Evolutionary conservation across 2,329 filamentous ascomycete genomes (phyloP).

Genomic region (Fusarium sp.): DNA sequence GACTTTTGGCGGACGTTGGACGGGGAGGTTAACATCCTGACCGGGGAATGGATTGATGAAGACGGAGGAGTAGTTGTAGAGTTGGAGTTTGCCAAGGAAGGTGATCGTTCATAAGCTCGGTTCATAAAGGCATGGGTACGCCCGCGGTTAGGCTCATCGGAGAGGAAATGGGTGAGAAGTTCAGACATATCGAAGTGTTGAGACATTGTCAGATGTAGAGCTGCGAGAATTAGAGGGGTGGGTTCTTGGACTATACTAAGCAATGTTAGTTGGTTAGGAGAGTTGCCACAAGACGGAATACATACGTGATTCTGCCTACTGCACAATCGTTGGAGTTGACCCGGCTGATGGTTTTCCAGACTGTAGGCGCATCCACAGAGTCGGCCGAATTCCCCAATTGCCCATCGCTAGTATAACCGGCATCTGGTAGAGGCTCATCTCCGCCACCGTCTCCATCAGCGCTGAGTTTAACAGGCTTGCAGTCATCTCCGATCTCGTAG

Average conservation of each 20-base stretch:
- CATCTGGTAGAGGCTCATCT: slow-evolving; percentile 35
- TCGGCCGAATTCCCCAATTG: slow-evolving; percentile 43
- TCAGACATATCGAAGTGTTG: slow-evolving; percentile 72
- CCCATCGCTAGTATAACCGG: slow-evolving; percentile 43
- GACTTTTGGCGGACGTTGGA: slow-evolving; percentile 62
- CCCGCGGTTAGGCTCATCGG: slow-evolving; percentile 57
- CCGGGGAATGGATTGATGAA: slow-evolving; percentile 18
- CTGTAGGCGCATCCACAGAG: slow-evolving; percentile 53
- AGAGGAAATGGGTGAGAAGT: slow-evolving; percentile 65
- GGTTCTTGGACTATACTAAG: slow-evolving; percentile 68
- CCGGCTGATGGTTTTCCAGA: slow-evolving; percentile 56
- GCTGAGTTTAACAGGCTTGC: slow-evolving; percentile 51
- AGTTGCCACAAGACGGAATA: slow-evolving; percentile 35
- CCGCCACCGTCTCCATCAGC: slow-evolving; percentile 46
- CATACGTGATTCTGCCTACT: slow-evolving; percentile 67
- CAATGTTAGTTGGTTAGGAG: slow-evolving; percentile 3
- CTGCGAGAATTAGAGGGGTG: slow-evolving; percentile 68
- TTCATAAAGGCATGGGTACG: slow-evolving; percentile 61
- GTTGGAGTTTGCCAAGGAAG: slow-evolving; percentile 20
- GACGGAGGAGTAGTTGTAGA: slow-evolving; percentile 31
- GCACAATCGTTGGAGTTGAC: slow-evolving; percentile 54
- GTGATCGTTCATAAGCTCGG: slow-evolving; percentile 57
- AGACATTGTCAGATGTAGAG: slow-evolving; percentile 68
- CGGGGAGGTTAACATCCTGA: slow-evolving; percentile 18
- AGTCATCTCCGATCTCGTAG: slow-evolving; percentile 64